Evolutionary conservation across 768 basidiomycete species (phyloP).

Genomic region (Naganishia friedmannii): DNA sequence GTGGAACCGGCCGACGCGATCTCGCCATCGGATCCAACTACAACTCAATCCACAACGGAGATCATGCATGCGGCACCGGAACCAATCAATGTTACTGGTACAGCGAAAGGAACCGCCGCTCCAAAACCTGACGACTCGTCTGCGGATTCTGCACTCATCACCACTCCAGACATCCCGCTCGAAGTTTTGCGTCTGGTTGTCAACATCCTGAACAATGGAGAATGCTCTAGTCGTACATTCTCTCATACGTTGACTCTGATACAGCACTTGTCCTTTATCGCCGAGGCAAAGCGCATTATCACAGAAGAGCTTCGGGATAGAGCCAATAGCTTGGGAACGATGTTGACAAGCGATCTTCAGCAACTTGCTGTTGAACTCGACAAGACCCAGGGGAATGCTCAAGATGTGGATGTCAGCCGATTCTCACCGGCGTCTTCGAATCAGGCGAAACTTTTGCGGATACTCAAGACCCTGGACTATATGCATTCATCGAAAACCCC

Average conservation of each 20-base stretch:
- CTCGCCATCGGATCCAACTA: neutral
- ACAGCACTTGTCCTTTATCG: conserved; percentile 82
- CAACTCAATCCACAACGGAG: neutral
- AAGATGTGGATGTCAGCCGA: conserved; percentile 58
- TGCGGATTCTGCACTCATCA: conserved; percentile 55
- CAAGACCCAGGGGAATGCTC: conserved; percentile 59
- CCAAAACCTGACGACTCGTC: neutral
- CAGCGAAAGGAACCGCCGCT: neutral
- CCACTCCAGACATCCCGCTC: conserved; percentile 80
- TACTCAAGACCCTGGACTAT: conserved; percentile 96
- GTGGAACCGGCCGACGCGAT: neutral
- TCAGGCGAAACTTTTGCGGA: conserved; percentile 92
- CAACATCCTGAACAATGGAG: conserved; percentile 94
- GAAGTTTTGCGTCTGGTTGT: conserved; percentile 83
- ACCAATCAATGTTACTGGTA: neutral
- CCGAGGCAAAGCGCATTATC: conserved; percentile 82
- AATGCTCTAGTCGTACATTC: conserved; percentile 95
- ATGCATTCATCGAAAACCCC: conserved; percentile 63
- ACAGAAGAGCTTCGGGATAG: conserved; percentile 79
- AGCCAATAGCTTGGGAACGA: conserved; percentile 82
- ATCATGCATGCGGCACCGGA: neutral
- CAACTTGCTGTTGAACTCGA: conserved; percentile 61
- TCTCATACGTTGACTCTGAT: conserved; percentile 86
- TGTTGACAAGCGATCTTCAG: conserved; percentile 70
- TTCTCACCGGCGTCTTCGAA: conserved; percentile 91